phyloP scores from a whole-genome alignment of 2,329 filamentous ascomycete species.

The Microcyclospora tardicrescens region DNA sequence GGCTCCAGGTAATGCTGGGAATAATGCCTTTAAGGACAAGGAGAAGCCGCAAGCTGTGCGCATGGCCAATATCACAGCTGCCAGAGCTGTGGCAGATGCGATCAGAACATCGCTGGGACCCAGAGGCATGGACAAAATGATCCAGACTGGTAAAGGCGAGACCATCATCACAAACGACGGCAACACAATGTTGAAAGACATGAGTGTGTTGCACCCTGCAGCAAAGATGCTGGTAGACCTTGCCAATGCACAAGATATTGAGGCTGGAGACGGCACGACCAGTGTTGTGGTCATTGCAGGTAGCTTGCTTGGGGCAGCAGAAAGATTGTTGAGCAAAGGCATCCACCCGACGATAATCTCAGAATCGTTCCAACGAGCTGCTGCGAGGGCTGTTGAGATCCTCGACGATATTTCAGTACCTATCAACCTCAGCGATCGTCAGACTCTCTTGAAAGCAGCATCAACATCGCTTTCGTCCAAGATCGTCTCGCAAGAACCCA shows the following conservation, averaged over 20 bases:
- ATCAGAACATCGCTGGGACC: conserved; percentile 94
- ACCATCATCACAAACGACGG: conserved; percentile 99
- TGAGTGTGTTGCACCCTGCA: conserved; percentile 98
- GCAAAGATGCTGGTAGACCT: conserved; percentile 98
- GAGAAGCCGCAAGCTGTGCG: conserved; percentile 98
- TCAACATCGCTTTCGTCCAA: conserved; percentile 96
- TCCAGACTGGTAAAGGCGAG: conserved; percentile 89
- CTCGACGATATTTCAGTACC: conserved; percentile 94
- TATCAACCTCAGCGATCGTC: conserved; percentile 74
- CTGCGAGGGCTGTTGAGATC: conserved; percentile 73
- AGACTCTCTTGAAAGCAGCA: conserved; percentile 86
- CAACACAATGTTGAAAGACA: conserved; percentile 97
- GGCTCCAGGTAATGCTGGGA: conserved; percentile 34
- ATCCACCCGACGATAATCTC: conserved; percentile 97
- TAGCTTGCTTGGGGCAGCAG: conserved; percentile 83
- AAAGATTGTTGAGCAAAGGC: conserved; percentile 76
- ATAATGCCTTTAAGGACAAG: conserved; percentile 67
- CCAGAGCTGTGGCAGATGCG: conserved; percentile 93
- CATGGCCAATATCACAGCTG: conserved; percentile 91
- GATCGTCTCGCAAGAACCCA: conserved; percentile 95
- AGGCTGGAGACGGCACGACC: conserved; percentile 95
- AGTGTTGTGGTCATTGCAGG: conserved; percentile 97
- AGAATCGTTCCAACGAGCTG: conserved; percentile 91
- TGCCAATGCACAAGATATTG: conserved; percentile 92
- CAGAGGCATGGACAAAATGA: conserved; percentile 97